These are phyloP conservation scores for Fusarium miscanthi DNA, from an alignment of 2,329 filamentous ascomycete species.

Conservation along the genomic window DNA sequence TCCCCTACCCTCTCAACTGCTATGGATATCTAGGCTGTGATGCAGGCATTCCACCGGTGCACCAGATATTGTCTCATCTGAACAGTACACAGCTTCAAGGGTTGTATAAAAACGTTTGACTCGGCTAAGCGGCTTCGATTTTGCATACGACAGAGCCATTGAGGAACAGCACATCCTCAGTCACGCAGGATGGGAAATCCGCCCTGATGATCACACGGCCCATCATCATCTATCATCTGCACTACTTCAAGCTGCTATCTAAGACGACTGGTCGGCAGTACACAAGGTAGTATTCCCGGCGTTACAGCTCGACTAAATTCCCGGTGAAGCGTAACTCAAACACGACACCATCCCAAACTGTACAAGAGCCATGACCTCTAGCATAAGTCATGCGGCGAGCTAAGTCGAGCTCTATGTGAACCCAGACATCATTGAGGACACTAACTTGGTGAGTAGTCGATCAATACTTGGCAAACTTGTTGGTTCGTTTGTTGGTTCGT, in stretches of 20 bases:
- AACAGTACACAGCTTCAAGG: neutral
- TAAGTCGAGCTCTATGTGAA: neutral
- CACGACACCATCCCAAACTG: neutral
- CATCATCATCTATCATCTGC: constrained; percentile 16
- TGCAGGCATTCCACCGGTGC: neutral
- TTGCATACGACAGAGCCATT: neutral
- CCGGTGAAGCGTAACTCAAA: constrained; percentile 5
- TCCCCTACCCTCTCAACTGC: neutral
- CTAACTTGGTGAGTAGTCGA: neutral
- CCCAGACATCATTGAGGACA: neutral
- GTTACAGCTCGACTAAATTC: constrained; percentile 15
- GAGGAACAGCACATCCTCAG: neutral
- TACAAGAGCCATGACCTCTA: neutral
- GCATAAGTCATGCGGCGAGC: neutral
- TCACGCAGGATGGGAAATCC: constrained; percentile 2
- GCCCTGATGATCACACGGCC: constrained; percentile 22
- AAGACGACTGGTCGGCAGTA: neutral
- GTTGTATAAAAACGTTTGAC: neutral
- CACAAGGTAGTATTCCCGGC: constrained; percentile 15
- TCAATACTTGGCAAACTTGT: constrained; percentile 3
- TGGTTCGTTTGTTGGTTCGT: neutral
- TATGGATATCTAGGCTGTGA: neutral
- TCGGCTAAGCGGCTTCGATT: constrained; percentile 17
- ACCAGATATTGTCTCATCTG: constrained; percentile 5
- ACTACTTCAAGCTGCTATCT: neutral